Base-by-base conservation (phyloP, 768 basidiomycete genomes). In the Pisolithus orientalis region DNA sequence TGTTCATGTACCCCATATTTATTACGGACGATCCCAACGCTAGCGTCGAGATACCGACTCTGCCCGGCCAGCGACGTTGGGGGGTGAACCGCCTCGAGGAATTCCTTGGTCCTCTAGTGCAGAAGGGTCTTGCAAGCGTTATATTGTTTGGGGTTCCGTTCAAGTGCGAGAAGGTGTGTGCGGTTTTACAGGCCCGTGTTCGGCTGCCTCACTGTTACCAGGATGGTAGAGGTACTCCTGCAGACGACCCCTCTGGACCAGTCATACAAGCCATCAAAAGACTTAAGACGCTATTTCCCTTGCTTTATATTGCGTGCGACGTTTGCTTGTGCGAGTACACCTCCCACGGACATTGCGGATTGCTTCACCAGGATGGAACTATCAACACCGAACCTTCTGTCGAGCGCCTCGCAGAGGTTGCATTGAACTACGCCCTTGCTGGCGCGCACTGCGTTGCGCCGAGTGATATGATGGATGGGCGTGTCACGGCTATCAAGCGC, bases 291-390 rank as follows among this genome's bases (percentile, higher is more conserved):
- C 78, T 90, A 55, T 99, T 85, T 73, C 95, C 96, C 0, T 65
- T 76, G 6, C 73, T 99, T 24, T 92, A 94, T 72, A 85, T 99
- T 62, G 90, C 94, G 0, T 83, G 83, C 63, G 96, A 99, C 62
- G 96, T 98, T 17, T 99, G 96, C 66, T 83, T 99, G n/a, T 99
- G 96, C 76, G 95, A 98, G 72, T 98, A 99, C 76, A 97, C 96
- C 8, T 90, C 91, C 46, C 95, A 98, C 60, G 96, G 96, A 0
- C 96, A 99, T 70, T 99, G 96, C 62, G 96, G 96, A 25, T 63
- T 87, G 43, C 77, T 94, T 38, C 68, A 89, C 58, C 42, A 63
- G 2, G 89, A 93, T 59, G 85, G 86, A 11, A 84, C 84, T 3
- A 90, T 97, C 68, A 75, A 90, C 68, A 83, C 83, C 34, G 74